These are phyloP conservation scores for Tulasnella sp. DNA, from an alignment of 768 basidiomycete species.

Conservation along the genomic window DNA sequence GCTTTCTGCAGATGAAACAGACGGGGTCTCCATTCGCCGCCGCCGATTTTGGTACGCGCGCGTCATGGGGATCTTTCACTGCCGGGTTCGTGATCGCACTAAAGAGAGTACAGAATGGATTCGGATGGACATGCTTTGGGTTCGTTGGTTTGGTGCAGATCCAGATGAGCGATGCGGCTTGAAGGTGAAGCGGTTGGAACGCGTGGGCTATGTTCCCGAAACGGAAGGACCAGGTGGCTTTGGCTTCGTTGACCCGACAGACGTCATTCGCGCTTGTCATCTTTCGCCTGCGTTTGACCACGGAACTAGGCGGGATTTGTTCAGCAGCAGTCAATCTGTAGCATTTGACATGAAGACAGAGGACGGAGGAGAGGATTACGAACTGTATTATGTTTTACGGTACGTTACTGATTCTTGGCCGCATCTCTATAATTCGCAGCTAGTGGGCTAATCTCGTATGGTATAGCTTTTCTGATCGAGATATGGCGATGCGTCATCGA, in stretches of 20 bases:
- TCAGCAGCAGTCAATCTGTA: conserved; percentile 26
- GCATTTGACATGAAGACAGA: background rate
- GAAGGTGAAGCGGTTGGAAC: conserved; percentile 42
- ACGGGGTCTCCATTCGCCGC: background rate
- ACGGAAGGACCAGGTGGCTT: conserved; percentile 44
- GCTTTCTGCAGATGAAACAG: conserved; percentile 11
- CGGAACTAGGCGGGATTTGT: conserved; percentile 39
- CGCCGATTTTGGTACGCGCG: conserved; percentile 39
- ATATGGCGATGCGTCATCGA: conserved; percentile 41
- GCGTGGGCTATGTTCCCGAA: conserved; percentile 48
- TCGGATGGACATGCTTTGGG: conserved; percentile 51
- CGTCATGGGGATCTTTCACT: conserved; percentile 32
- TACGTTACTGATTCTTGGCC: conserved; percentile 35
- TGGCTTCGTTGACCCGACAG: conserved; percentile 52
- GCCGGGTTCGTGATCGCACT: background rate
- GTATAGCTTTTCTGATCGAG: conserved; percentile 42
- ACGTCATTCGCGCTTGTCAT: conserved; percentile 49
- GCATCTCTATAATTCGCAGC: too few relatives aligned
- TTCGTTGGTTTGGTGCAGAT: conserved; percentile 48
- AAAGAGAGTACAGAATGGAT: background rate
- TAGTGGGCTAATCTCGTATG: background rate
- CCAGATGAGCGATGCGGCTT: conserved; percentile 41
- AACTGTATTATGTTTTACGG: conserved; percentile 48
- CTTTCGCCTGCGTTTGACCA: conserved; percentile 50
- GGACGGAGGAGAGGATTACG: conserved; percentile 43